Percentiles rank a stretch among this genome's conserved stretches.
Conservation (phyloP, 805 yeast genomes). For the Candida nitratophila region DNA sequence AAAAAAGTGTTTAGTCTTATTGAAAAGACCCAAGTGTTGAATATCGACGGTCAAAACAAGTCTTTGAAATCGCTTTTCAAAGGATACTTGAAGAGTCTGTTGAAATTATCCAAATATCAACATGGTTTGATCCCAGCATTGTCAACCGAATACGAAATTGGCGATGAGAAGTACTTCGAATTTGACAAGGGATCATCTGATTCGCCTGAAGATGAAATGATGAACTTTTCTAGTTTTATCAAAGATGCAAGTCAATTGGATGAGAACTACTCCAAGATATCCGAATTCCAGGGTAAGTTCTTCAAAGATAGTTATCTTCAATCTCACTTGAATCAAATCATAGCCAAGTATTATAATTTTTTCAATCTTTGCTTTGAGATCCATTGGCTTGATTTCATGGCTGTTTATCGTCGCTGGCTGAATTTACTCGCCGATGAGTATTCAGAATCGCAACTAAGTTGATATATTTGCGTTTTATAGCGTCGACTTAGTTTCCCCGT, state of each 20-base stretch:
- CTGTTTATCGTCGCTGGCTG: not conserved
- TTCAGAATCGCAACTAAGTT: no score
- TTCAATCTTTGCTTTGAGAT: constrained; percentile 11
- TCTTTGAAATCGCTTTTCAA: not conserved
- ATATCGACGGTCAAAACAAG: not conserved
- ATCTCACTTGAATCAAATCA: constrained; percentile 5
- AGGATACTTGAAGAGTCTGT: not conserved
- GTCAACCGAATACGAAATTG: not conserved
- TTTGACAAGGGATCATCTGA: not conserved
- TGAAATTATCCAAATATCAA: not conserved
- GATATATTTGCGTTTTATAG: no score
- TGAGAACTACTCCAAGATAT: not conserved
- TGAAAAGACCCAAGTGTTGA: constrained; percentile 8
- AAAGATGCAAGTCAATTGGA: not conserved
- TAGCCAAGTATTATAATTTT: constrained; percentile 9
- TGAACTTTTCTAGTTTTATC: no score
- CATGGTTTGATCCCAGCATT: not conserved
- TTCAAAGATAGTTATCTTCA: constrained; percentile 6
- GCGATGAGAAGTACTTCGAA: not conserved
- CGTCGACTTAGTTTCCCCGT: no score
- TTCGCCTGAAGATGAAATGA: not conserved
- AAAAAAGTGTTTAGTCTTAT: constrained; percentile 10
- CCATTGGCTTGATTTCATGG: constrained; percentile 2
- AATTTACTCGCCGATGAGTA: not conserved
- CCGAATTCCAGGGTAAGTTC: constrained; percentile 7